Percentiles rank a stretch among this genome's conserved stretches.
Evolutionary conservation across 164 flowering plant genomes (phyloP).

Genomic region (Liquidambar formosana): DNA sequence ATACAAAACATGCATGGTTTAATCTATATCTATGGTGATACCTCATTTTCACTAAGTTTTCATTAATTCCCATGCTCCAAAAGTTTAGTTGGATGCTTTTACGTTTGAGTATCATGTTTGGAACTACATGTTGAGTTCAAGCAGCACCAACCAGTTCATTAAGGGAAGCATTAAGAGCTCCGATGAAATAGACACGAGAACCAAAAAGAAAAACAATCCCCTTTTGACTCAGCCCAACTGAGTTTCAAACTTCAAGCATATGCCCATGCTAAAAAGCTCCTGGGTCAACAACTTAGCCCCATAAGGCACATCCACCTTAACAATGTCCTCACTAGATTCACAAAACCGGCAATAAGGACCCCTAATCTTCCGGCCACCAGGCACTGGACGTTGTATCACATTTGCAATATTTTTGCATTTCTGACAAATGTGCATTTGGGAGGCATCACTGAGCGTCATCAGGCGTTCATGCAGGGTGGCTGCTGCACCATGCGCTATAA

Average conservation of each 20-base stretch:
- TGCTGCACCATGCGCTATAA: constrained; percentile 94
- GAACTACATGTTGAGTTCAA: no score
- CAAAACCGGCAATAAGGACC: constrained; percentile 87
- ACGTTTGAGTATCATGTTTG: no score
- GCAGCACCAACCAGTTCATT: no score
- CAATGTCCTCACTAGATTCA: constrained; percentile 62
- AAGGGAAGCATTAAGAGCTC: no score
- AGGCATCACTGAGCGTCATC: constrained; percentile 84
- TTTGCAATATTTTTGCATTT: constrained; percentile 61
- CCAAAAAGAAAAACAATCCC: no score
- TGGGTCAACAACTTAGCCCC: constrained; percentile 88
- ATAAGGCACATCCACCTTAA: constrained; percentile 76
- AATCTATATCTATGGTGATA: no score
- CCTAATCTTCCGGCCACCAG: constrained; percentile 63
- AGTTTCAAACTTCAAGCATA: constrained; percentile 74
- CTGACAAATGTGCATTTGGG: constrained; percentile 76
- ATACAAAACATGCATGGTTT: no score
- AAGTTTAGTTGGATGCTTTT: no score
- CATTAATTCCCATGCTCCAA: no score
- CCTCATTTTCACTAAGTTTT: no score
- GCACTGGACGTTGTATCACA: constrained; percentile 60
- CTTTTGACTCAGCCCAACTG: constrained; percentile 27
- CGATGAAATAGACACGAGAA: no score
- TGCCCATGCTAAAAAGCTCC: constrained; percentile 97
- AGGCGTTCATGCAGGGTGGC: constrained; percentile 90